phyloP scores from a whole-genome alignment of 306 rosid genomes.

The Lagenaria siceraria region DNA sequence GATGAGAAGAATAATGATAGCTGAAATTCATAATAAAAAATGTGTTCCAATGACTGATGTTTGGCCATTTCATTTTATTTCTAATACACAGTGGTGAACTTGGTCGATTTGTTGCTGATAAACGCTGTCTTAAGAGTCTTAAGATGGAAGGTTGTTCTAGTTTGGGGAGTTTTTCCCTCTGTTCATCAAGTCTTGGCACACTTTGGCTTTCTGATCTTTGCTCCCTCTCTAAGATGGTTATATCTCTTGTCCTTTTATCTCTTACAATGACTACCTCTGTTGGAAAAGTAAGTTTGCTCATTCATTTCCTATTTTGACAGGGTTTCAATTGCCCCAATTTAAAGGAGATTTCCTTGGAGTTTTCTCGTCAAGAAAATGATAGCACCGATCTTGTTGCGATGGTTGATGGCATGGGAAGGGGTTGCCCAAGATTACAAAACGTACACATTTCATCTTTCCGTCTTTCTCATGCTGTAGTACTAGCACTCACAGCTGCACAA shows the following conservation, averaged over 20 bases:
- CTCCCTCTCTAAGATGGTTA: conserved; percentile 82
- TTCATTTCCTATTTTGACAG: conserved; percentile 21
- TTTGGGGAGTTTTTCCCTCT: conserved; percentile 59
- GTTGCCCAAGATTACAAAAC: conserved; percentile 68
- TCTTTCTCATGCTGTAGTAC: conserved; percentile 81
- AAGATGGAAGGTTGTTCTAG: conserved; percentile 90
- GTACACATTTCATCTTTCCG: conserved; percentile 75
- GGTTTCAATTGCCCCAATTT: conserved; percentile 78
- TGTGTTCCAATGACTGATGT: conserved; percentile 7
- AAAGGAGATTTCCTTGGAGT: conserved; percentile 78
- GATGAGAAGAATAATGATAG: neutral
- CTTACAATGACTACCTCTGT: neutral
- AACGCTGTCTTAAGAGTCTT: conserved; percentile 61
- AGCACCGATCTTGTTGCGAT: conserved; percentile 51
- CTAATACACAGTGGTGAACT: conserved; percentile 53
- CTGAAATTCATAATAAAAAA: neutral
- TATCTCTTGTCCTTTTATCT: conserved; percentile 5
- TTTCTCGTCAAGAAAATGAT: conserved; percentile 58
- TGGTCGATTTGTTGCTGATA: conserved; percentile 80
- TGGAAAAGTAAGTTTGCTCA: neutral
- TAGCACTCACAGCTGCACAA: conserved; percentile 78
- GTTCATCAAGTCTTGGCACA: conserved; percentile 69
- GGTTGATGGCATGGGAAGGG: conserved; percentile 62
- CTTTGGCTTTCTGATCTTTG: conserved; percentile 83
- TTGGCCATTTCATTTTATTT: conserved; percentile 7